Base-by-base conservation (phyloP, 2,329 filamentous ascomycete genomes). In the Fusarium lyarnte region DNA sequence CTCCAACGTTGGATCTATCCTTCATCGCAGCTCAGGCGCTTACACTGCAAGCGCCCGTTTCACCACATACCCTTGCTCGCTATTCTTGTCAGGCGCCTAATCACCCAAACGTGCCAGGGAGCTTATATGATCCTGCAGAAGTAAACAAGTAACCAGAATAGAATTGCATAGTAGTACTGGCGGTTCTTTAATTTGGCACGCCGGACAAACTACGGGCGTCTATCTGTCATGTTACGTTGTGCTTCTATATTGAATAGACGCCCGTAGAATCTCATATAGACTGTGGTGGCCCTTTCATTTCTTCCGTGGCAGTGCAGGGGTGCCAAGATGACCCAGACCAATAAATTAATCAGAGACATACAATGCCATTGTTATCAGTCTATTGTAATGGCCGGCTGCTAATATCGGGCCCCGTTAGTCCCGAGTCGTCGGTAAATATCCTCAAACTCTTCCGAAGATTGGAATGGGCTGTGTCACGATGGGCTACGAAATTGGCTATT, bases 21-120 rank as follows among this genome's bases (percentile, higher is more conserved):
- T 62, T 43, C 21, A 47, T 58, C 62, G 27, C 46, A 54, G 36
- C 41, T 58, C 33, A 54, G 55, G 66, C 70, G 70, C 70, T 71
- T 73, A 68, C 58, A 41, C 61, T 52, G 23, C 53, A 73, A 73
- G 70, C 70, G 70, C 70, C 58, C 14, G 51, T 60, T 72, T 72
- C 63, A 61, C 36, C 25, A 61, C 45, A 42, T 52, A 70, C 64
- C 70, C 70, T 35, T 41, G 55, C 17, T 66, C 35, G 31, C 55
- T 63, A 36, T 68, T 66, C 35, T 59, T 51, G 23, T 41, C 36
- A n/a, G 53, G 70, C 69, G 69, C 41, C 65, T 57, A 63, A 36
- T 42, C n/a, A 43, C 25, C 39, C 52, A 57, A 42, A 21, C 29
- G 59, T n/a, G 39, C 47, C 47, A 61, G 47, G 46, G 29, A 39